Percentiles rank a stretch among this genome's conserved stretches.
These are phyloP conservation scores for Orbilia ellipsospora DNA, from an alignment of 2,329 filamentous ascomycete genomes.

Conservation along the genomic window DNA sequence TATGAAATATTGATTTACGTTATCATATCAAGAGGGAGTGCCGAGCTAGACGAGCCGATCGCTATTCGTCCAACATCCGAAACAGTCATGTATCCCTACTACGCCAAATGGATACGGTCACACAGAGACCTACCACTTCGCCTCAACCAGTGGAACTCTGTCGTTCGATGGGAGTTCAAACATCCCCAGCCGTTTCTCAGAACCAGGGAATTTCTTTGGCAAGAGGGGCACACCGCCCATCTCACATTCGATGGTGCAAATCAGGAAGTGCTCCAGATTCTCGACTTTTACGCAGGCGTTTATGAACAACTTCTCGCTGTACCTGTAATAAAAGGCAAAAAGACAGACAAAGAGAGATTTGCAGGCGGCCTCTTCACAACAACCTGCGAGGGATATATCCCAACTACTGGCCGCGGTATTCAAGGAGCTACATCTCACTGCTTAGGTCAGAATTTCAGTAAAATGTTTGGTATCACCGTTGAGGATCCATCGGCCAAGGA, in stretches of 20 bases:
- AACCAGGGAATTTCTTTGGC: slow-evolving; percentile 96
- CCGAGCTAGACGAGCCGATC: slow-evolving; percentile 84
- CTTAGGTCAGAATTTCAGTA: slow-evolving; percentile 96
- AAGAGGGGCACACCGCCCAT: slow-evolving; percentile 95
- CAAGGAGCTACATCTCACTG: slow-evolving; percentile 96
- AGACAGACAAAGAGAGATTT: slow-evolving; percentile 99
- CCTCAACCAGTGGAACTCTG: slow-evolving; percentile 98
- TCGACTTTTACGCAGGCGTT: slow-evolving; percentile 89
- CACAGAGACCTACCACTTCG: slow-evolving; percentile 93
- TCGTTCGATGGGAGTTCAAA: slow-evolving; percentile 97
- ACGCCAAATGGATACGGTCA: slow-evolving; percentile 94
- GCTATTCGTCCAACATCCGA: slow-evolving; percentile 77
- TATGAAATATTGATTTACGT: slow-evolving; percentile 11
- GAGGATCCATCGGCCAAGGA: slow-evolving; percentile 82
- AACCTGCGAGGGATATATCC: slow-evolving; percentile 96
- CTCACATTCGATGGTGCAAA: slow-evolving; percentile 83
- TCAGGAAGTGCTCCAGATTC: slow-evolving; percentile 88
- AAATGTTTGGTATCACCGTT: slow-evolving; percentile 98
- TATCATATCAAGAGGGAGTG: slow-evolving; percentile 75
- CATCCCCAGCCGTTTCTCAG: slow-evolving; percentile 85
- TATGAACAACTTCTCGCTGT: slow-evolving; percentile 95
- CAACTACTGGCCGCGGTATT: slow-evolving; percentile 92
- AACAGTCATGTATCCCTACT: slow-evolving; percentile 95
- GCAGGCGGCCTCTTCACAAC: slow-evolving; percentile 96
- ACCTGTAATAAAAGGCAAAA: slow-evolving; percentile 89